Conservation (phyloP, 805 yeast genomes). For the Clavispora santaluciae region DNA sequence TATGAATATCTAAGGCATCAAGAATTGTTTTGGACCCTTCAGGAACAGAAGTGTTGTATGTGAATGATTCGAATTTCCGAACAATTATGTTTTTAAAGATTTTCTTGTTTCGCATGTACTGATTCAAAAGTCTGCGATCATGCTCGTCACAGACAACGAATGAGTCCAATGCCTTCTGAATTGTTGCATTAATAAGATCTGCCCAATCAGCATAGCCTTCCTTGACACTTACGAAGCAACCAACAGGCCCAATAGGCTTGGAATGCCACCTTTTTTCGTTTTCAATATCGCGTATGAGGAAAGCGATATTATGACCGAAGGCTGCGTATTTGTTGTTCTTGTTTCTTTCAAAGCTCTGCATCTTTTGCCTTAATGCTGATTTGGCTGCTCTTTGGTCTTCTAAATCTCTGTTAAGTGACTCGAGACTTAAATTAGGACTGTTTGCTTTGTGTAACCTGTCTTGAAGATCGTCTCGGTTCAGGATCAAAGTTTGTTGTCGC, state of each 20-base stretch:
- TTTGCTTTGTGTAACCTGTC: conserved; percentile 3
- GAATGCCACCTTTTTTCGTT: conserved; percentile 28
- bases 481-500: conserved; percentile 6
- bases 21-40: conserved; percentile 40
- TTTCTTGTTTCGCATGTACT: conserved; percentile 30
- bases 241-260: conserved; percentile 79
- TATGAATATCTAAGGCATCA: conserved; percentile 55
- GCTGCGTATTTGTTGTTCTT: conserved; percentile 38
- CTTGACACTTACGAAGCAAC: conserved; percentile 54
- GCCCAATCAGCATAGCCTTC: conserved; percentile 52
- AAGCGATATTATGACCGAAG: conserved; percentile 45
- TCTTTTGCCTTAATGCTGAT: conserved; percentile 4
- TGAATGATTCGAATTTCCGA: conserved; percentile 54
- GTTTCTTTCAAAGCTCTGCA: conserved; percentile 8
- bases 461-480: conserved; percentile 9
- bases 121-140: conserved; percentile 44
- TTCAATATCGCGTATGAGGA: conserved; percentile 36
- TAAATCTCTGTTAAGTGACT: conserved; percentile 7
- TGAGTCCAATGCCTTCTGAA: conserved; percentile 49
- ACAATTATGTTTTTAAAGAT: conserved; percentile 41
- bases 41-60: conserved; percentile 46
- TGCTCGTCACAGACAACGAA: conserved; percentile 63
- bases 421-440: conserved; percentile 8
- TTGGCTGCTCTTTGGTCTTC: conserved; percentile 5
- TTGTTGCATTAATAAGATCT: conserved; percentile 51